Evolutionary conservation across 768 basidiomycete genomes (phyloP).

Genomic region (Leccinum ochraceum): DNA sequence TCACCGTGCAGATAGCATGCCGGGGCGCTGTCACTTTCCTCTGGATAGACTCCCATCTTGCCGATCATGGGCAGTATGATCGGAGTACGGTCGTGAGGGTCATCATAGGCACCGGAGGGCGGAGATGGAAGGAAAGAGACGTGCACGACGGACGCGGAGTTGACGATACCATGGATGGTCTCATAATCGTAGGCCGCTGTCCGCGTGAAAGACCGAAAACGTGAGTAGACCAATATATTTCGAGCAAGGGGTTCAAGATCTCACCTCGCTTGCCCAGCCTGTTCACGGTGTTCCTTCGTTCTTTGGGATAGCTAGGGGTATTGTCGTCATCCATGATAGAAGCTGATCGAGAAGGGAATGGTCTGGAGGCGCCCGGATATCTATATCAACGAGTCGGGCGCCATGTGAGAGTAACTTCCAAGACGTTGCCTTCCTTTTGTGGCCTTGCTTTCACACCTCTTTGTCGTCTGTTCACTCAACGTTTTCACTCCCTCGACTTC

Average conservation of each 20-base stretch:
- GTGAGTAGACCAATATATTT: background rate
- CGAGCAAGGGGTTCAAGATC: background rate
- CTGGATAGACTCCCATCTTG: slow-evolving; percentile 23
- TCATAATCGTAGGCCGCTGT: slow-evolving; percentile 24
- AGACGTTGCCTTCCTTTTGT: background rate
- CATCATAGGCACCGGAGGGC: slow-evolving; percentile 11
- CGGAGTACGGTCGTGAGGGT: slow-evolving; percentile 15
- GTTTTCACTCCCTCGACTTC: too few species aligned
- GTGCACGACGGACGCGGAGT: slow-evolving; percentile 24
- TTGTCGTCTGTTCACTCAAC: too few species aligned
- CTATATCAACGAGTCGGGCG: background rate
- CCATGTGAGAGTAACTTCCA: too few species aligned
- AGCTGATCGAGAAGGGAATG: background rate
- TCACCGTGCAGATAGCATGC: slow-evolving; percentile 27
- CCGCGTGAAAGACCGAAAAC: background rate
- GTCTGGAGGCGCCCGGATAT: background rate
- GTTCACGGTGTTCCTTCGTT: slow-evolving; percentile 24
- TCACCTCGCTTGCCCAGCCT: slow-evolving; percentile 28
- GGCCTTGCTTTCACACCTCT: too few species aligned
- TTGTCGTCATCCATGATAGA: slow-evolving; percentile 49
- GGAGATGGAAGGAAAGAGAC: slow-evolving; percentile 27
- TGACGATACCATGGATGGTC: slow-evolving; percentile 25
- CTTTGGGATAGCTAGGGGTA: slow-evolving; percentile 41
- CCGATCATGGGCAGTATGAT: slow-evolving; percentile 30
- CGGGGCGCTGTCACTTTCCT: slow-evolving; percentile 6